Base-by-base conservation (phyloP, 129 eudicot genomes). In the carrot (Daucus carota) region DNA sequence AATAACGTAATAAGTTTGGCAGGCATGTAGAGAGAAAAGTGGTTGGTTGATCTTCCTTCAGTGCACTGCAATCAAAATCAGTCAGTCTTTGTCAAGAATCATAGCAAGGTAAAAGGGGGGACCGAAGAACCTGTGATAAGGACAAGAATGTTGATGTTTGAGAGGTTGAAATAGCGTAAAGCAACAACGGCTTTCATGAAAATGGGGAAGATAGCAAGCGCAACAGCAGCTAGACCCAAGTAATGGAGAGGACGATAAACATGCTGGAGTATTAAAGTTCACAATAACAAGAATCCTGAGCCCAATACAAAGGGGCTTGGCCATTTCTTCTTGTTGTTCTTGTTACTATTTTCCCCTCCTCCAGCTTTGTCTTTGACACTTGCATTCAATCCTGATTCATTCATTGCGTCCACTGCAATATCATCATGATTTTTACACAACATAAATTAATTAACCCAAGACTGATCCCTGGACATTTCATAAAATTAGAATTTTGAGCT, bases 91-190 rank as follows among this genome's bases (percentile, higher is more conserved):
- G n/a, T n/a, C n/a, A n/a, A n/a, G n/a, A n/a, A n/a, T n/a, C n/a
- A n/a, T n/a, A n/a, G n/a, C n/a, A n/a, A n/a, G n/a, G n/a, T n/a
- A n/a, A n/a, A n/a, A n/a, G n/a, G n/a, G n/a, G n/a, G n/a, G n/a
- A n/a, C n/a, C n/a, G n/a, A n/a, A n/a, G n/a, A n/a, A 93, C 98
- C 97, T 87, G 98, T 82, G 75, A 93, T 82, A 24, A 93, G 79
- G 72, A 90, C 84, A 74, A 93, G 92, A 54, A 87, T 84, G 86
- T 90, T 90, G 81, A 90, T 80, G 15, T 93, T 94, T 15, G 65
- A 8, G 5, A 90, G 81, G 20, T 84, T 77, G 62, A 82, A 63
- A 43, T 84, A 87, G 29, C 92, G 83, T 0, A 87, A 6, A 0
- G 98, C 81, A 0, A 90, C 82, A 42, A 85, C 0, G 1, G 85